Percentiles rank a stretch among this genome's conserved stretches.
Conservation (phyloP, 352 stramenopile genomes). For the Thalassiosira hispida region DNA sequence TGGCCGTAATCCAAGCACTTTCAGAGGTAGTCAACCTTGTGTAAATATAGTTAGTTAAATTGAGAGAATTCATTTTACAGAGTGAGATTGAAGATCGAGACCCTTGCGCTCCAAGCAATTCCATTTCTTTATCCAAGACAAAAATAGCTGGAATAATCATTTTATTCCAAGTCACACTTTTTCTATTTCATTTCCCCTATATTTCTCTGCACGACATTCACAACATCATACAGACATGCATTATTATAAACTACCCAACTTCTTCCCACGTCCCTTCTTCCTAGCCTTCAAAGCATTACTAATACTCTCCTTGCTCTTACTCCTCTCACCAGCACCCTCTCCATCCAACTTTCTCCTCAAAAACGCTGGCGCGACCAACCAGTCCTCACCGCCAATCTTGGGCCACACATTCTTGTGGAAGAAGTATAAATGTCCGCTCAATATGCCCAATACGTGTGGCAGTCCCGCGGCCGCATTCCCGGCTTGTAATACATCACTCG, state of each 20-base stretch:
- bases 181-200: background rate
- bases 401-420: slow-evolving; percentile 84
- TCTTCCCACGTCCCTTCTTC: slow-evolving; percentile 75
- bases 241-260: slow-evolving; percentile 62
- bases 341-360: slow-evolving; percentile 65
- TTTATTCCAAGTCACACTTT: background rate
- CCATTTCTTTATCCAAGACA: background rate
- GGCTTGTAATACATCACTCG: slow-evolving; percentile 79
- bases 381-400: slow-evolving; percentile 82
- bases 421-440: slow-evolving; percentile 83
- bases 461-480: slow-evolving; percentile 62
- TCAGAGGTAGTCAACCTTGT: no score
- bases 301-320: slow-evolving; percentile 60
- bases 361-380: slow-evolving; percentile 74
- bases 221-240: no score
- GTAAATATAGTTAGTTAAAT: no score
- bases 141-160: background rate
- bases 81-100: no score
- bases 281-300: slow-evolving; percentile 68
- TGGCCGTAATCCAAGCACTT: no score
- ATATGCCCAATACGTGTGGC: slow-evolving; percentile 83
- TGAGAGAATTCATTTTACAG: no score
- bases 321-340: slow-evolving; percentile 30
- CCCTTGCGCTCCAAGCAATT: no score
- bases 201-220: no score